Percentiles rank a stretch among this genome's conserved stretches.
These are phyloP conservation scores for Chlorella vulgaris DNA, from an alignment of 139 green algal species.

Conservation along the genomic window DNA sequence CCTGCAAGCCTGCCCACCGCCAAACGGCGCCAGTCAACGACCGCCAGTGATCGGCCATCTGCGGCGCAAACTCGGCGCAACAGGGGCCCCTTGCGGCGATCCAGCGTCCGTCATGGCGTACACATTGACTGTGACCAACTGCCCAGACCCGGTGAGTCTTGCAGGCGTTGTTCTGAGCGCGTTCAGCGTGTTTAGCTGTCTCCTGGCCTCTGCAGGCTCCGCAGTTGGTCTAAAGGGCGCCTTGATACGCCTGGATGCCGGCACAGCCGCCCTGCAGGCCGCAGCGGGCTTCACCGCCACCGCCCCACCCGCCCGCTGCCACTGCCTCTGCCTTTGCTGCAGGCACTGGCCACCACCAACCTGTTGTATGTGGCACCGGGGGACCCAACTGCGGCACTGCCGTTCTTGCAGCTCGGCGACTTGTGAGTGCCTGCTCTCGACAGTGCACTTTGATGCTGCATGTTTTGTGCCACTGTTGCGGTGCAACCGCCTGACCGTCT, in stretches of 20 bases:
- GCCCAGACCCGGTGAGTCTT: slow-evolving; percentile 38
- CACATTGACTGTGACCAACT: slow-evolving; percentile 37
- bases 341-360: slow-evolving; percentile 77
- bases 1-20: background rate
- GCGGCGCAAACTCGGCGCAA: background rate
- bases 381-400: slow-evolving; percentile 48
- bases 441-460: background rate
- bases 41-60: background rate
- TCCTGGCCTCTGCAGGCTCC: too few relatives aligned
- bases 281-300: slow-evolving; percentile 2
- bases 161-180: too few relatives aligned
- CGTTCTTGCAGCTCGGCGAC: slow-evolving; percentile 55
- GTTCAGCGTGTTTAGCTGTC: too few relatives aligned
- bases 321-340: background rate
- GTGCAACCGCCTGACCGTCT: background rate
- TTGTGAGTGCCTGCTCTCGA: slow-evolving; percentile 53
- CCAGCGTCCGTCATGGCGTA: slow-evolving; percentile 1
- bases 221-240: background rate
- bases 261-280: background rate
- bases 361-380: slow-evolving; percentile 62
- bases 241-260: background rate
- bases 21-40: background rate
- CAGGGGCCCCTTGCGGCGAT: background rate
- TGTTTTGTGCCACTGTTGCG: background rate
- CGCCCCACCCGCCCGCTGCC: background rate